phyloP scores from a whole-genome alignment of 139 green algal species.

The Ostreobium quekettii region DNA sequence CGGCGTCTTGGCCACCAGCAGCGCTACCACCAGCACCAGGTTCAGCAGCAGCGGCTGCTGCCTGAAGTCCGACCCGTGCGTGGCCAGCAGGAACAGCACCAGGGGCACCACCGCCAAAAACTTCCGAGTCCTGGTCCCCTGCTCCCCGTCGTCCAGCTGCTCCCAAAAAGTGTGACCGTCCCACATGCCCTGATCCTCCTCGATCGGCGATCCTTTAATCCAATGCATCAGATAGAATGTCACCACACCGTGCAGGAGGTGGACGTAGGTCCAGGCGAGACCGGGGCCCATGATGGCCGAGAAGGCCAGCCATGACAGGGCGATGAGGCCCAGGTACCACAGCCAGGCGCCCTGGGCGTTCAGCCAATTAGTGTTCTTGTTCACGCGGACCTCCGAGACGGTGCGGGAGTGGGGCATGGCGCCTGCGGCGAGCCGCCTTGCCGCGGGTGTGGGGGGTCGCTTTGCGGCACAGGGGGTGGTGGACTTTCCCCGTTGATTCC shows the following conservation, averaged over 20 bases:
- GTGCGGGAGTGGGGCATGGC: too few species aligned
- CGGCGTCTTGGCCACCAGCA: conserved; percentile 76
- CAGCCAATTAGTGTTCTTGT: conserved; percentile 75
- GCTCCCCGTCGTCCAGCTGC: conserved; percentile 51
- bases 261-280: conserved; percentile 80
- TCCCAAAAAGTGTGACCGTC: conserved; percentile 86
- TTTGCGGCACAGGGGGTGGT: too few species aligned
- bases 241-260: conserved; percentile 66
- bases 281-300: conserved; percentile 61
- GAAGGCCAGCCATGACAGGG: conserved; percentile 37
- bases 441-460: too few species aligned
- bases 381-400: conserved; percentile 44
- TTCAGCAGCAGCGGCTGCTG: conserved; percentile 80
- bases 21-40: conserved; percentile 61
- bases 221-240: conserved; percentile 85
- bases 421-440: too few species aligned
- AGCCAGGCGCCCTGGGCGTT: conserved; percentile 57
- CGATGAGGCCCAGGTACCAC: conserved; percentile 65
- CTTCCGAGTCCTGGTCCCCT: conserved; percentile 74
- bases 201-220: conserved; percentile 65
- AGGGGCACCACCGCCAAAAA: conserved; percentile 80
- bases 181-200: conserved; percentile 74
- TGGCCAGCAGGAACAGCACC: conserved; percentile 71
- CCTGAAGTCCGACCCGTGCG: conserved; percentile 71
- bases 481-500: too few species aligned